Evolutionary conservation across 495 filamentous ascomycete genomes (phyloP).

Genomic region (Antarctomyces pellizariae): DNA sequence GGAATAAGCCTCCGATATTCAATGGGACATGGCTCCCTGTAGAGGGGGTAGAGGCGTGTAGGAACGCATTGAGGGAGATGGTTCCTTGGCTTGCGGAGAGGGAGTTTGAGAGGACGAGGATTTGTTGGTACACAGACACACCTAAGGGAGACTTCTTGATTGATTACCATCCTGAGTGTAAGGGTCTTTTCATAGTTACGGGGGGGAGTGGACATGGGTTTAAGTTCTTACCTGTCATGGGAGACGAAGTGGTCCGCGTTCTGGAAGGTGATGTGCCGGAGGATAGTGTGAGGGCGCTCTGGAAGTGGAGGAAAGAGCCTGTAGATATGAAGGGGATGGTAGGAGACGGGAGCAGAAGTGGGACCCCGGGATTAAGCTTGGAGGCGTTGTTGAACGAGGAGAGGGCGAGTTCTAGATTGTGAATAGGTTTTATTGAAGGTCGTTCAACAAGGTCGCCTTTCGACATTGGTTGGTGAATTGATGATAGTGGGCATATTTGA

Average conservation of each 20-base stretch:
- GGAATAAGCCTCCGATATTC: slow-evolving; percentile 2
- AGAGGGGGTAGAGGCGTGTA: slow-evolving; percentile 38
- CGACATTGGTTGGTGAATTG: too few species aligned
- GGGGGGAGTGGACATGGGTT: slow-evolving; percentile 74
- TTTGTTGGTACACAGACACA: slow-evolving; percentile 87
- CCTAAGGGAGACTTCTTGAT: slow-evolving; percentile 61
- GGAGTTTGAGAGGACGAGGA: slow-evolving; percentile 39
- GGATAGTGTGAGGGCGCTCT: slow-evolving; percentile 37
- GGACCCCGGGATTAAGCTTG: slow-evolving; percentile 27
- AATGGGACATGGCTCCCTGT: slow-evolving; percentile 19
- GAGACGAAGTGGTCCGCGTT: slow-evolving; percentile 50
- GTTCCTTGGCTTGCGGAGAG: slow-evolving; percentile 37
- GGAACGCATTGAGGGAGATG: slow-evolving; percentile 33
- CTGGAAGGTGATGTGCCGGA: slow-evolving; percentile 30
- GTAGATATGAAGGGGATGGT: slow-evolving; percentile 20
- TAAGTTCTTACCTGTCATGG: slow-evolving; percentile 75
- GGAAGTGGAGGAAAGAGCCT: slow-evolving; percentile 35
- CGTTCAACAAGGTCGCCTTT: too few species aligned
- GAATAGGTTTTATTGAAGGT: too few species aligned
- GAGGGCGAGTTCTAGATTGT: too few species aligned
- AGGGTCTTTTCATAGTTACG: slow-evolving; percentile 54
- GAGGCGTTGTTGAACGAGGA: slow-evolving; percentile 23
- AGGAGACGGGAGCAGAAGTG: slow-evolving; percentile 44
- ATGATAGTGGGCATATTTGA: too few species aligned
- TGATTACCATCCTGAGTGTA: slow-evolving; percentile 43